Conservation (phyloP, 2,329 filamentous ascomycete species). For the Aspergillus candidus region DNA sequence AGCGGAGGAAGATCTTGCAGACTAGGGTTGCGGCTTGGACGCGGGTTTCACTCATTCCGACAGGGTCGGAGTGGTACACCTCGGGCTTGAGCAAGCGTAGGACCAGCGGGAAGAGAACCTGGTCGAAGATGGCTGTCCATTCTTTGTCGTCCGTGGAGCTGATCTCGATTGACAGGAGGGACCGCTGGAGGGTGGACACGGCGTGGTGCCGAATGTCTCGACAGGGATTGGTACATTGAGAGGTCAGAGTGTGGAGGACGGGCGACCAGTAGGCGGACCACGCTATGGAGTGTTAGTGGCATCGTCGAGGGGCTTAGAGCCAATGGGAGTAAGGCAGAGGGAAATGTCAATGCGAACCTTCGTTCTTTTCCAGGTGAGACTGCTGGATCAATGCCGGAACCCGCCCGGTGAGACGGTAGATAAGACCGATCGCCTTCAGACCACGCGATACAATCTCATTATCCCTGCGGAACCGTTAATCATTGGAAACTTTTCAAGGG, state of each 20-base stretch:
- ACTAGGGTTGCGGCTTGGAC: conserved; percentile 86
- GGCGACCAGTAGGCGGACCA: conserved; percentile 98
- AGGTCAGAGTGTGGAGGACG: conserved; percentile 80
- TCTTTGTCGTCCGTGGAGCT: conserved; percentile 78
- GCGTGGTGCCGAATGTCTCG: conserved; percentile 87
- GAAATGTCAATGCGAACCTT: conserved; percentile 51
- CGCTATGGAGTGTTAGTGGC: conserved; percentile 45
- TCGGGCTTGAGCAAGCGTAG: conserved; percentile 84
- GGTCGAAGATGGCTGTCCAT: conserved; percentile 91
- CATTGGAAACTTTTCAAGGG: background rate
- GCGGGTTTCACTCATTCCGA: conserved; percentile 92
- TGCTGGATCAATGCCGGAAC: conserved; percentile 85
- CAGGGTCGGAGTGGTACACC: conserved; percentile 81
- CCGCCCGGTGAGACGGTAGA: conserved; percentile 73
- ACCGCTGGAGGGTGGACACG: conserved; percentile 76
- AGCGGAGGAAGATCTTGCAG: conserved; percentile 93
- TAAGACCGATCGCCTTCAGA: conserved; percentile 70
- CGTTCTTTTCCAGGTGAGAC: conserved; percentile 80
- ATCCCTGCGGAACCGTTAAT: conserved; percentile 43
- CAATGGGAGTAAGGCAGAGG: background rate
- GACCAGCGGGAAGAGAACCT: conserved; percentile 90
- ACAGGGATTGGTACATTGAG: conserved; percentile 90
- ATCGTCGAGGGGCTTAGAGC: background rate
- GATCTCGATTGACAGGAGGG: conserved; percentile 76
- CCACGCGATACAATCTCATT: conserved; percentile 70